Evolutionary conservation across 805 yeast species (phyloP).

Genomic region (Metschnikowia vanudenii): DNA sequence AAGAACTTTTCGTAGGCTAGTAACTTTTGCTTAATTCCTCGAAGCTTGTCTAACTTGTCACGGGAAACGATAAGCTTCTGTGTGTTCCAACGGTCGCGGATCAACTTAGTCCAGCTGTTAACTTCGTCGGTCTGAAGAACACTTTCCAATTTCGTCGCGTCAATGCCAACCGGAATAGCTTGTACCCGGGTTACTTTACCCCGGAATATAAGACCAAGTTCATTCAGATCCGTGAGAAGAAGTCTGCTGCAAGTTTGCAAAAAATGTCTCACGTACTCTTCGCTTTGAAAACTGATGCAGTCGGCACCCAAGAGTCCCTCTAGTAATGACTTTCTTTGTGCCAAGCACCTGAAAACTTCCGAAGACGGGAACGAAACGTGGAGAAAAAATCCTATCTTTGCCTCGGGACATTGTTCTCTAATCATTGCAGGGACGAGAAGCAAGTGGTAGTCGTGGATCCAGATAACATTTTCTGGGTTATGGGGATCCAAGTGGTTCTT

Average conservation of each 20-base stretch:
- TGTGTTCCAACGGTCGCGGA: slow-evolving; percentile 74
- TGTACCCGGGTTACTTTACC: slow-evolving; percentile 57
- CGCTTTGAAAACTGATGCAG: slow-evolving; percentile 83
- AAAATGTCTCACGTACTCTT: slow-evolving; percentile 92
- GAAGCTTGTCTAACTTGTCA: slow-evolving; percentile 81
- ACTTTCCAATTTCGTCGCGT: slow-evolving; percentile 54
- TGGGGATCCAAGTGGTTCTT: slow-evolving; percentile 46
- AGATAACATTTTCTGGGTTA: slow-evolving; percentile 61
- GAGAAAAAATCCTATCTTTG: slow-evolving; percentile 85
- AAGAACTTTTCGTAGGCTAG: slow-evolving; percentile 83
- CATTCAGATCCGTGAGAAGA: slow-evolving; percentile 77
- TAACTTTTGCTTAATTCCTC: slow-evolving; percentile 87
- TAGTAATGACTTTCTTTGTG: slow-evolving; percentile 74
- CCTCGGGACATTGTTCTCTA: slow-evolving; percentile 70
- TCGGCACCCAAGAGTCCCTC: slow-evolving; percentile 89
- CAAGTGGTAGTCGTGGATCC: slow-evolving; percentile 95
- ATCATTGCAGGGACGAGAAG: slow-evolving; percentile 84
- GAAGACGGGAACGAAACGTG: slow-evolving; percentile 95
- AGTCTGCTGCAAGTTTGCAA: slow-evolving; percentile 85
- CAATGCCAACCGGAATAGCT: slow-evolving; percentile 76
- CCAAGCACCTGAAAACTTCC: slow-evolving; percentile 91
- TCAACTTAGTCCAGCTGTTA: slow-evolving; percentile 61
- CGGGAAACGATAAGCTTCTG: slow-evolving; percentile 77
- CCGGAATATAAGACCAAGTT: slow-evolving; percentile 56
- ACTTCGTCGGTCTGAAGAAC: slow-evolving; percentile 52